Percentiles rank a stretch among this genome's conserved stretches.
Evolutionary conservation across 2,329 filamentous ascomycete genomes (phyloP).

Genomic region (Penicillium paneum): DNA sequence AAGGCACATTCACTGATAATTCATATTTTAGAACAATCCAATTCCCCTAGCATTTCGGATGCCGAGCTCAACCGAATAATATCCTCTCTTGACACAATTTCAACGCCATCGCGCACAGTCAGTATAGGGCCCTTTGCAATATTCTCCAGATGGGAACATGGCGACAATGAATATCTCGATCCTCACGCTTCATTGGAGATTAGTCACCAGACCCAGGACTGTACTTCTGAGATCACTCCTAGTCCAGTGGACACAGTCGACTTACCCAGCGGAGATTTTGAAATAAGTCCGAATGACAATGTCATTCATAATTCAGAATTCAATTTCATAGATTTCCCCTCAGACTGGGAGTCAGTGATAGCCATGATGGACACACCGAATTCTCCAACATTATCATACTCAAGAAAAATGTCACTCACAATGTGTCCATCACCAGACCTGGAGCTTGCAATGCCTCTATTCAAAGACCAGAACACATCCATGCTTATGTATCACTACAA

Average conservation of each 20-base stretch:
- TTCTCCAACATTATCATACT: not conserved
- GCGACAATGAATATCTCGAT: not conserved
- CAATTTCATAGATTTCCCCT: not conserved
- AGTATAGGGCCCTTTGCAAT: slow-evolving; percentile 6
- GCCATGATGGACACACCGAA: not conserved
- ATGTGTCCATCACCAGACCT: not conserved
- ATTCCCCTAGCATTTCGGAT: not conserved
- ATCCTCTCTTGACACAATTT: slow-evolving; percentile 1
- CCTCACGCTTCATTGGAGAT: not conserved
- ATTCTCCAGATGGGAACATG: not conserved
- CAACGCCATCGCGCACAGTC: not conserved
- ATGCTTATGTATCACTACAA: slow-evolving; percentile 10
- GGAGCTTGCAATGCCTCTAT: not conserved
- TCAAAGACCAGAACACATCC: slow-evolving; percentile 1
- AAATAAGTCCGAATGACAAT: not conserved
- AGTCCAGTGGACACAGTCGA: not conserved
- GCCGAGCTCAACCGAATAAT: slow-evolving; percentile 4
- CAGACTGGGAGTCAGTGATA: not conserved
- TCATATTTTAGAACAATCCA: not conserved
- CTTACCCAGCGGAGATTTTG: not conserved
- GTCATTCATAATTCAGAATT: not conserved
- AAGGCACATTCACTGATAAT: not conserved
- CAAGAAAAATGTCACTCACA: not conserved
- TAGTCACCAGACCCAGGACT: not conserved
- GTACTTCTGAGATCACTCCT: not conserved